Percentiles rank a stretch among this genome's conserved stretches.
These are phyloP conservation scores for Eimeria maxima DNA, from an alignment of 169 alveolate species.

Conservation along the genomic window DNA sequence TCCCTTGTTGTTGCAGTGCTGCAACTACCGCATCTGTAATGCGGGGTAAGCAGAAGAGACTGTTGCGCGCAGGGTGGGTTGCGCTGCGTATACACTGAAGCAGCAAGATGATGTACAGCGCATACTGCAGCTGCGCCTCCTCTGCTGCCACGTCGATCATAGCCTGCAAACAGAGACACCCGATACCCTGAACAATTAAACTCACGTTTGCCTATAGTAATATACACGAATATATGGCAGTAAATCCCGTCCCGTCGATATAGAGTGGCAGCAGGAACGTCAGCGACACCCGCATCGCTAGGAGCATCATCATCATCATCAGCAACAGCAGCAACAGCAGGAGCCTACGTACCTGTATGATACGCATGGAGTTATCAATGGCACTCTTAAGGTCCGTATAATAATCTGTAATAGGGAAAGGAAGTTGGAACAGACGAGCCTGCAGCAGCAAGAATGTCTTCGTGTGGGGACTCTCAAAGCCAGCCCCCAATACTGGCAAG, in stretches of 20 bases:
- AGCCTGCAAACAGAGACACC: slow-evolving; percentile 61
- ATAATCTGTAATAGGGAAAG: slow-evolving; percentile 85
- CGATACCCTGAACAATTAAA: neutral
- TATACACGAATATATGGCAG: neutral
- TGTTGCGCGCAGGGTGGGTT: slow-evolving; percentile 37
- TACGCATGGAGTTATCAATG: slow-evolving; percentile 84
- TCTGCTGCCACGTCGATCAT: slow-evolving; percentile 85
- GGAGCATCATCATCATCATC: neutral
- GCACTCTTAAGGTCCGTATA: slow-evolving; percentile 84
- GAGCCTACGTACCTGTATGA: slow-evolving; percentile 72
- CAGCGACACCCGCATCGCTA: slow-evolving; percentile 25
- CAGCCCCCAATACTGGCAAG: slow-evolving; percentile 9
- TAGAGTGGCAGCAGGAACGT: neutral
- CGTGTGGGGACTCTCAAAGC: slow-evolving; percentile 84
- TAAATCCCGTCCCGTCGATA: neutral
- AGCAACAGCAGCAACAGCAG: slow-evolving; percentile 62
- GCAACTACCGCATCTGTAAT: neutral
- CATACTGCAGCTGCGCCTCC: slow-evolving; percentile 83
- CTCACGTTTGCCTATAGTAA: neutral
- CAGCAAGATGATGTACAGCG: slow-evolving; percentile 77
- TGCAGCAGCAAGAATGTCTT: slow-evolving; percentile 86
- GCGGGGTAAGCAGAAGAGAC: slow-evolving; percentile 22
- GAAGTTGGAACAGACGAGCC: slow-evolving; percentile 83
- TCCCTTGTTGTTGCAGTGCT: neutral
- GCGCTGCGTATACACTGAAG: slow-evolving; percentile 85